Conservation (phyloP, 768 basidiomycete genomes). For the Naganishia randhawae region DNA sequence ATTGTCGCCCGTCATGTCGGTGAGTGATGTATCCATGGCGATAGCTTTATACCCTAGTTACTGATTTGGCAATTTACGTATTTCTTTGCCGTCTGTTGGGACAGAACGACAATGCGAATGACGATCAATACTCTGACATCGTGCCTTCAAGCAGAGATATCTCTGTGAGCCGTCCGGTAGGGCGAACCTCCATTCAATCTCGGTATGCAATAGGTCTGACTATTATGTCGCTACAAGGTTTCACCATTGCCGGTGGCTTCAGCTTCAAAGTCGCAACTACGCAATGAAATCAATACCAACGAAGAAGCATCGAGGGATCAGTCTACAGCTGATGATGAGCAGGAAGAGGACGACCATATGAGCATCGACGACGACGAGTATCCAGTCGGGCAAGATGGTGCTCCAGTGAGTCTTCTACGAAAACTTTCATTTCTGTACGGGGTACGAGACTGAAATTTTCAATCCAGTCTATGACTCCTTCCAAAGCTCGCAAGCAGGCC, state of each 20-base stretch:
- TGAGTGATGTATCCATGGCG: not conserved
- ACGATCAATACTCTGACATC: conserved; percentile 16
- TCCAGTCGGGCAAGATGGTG: conserved; percentile 8
- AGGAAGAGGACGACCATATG: conserved; percentile 27
- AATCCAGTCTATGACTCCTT: conserved; percentile 10
- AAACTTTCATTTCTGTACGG: not conserved
- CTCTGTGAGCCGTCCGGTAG: conserved; percentile 18
- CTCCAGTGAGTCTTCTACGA: not conserved
- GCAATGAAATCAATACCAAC: conserved; percentile 21
- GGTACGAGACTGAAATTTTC: not conserved
- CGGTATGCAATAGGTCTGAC: not conserved
- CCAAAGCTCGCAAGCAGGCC: conserved; percentile 20
- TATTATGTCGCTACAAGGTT: not conserved
- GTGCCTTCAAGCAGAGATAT: conserved; percentile 21
- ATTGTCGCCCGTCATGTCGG: conserved; percentile 10
- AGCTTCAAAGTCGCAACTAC: conserved; percentile 19
- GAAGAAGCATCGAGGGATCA: not conserved
- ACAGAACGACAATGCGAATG: conserved; percentile 16
- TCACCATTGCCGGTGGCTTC: conserved; percentile 5
- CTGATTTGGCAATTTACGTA: not conserved
- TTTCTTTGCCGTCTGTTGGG: not conserved
- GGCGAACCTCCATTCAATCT: not conserved
- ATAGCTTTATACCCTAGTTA: not conserved
- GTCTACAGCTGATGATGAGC: conserved; percentile 10
- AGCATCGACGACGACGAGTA: conserved; percentile 24